Conservation (phyloP, 1,284 basidiomycete species). For the Pyrrhoderma noxium region DNA sequence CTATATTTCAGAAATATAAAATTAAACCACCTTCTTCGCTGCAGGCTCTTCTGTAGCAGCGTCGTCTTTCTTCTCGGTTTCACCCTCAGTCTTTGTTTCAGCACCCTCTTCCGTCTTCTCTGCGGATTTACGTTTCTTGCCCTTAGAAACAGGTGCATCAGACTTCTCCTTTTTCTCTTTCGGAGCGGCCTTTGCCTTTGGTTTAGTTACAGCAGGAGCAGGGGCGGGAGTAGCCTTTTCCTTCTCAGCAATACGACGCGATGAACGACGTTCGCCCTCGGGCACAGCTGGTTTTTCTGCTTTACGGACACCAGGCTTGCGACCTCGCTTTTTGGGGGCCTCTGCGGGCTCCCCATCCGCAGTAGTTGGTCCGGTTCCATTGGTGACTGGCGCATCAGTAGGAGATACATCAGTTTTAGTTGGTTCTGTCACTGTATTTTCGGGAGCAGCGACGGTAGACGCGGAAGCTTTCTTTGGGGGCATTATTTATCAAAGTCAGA, state of each 20-base stretch:
- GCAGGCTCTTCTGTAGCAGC: conserved; percentile 31
- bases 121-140: conserved; percentile 25
- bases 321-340: conserved; percentile 12
- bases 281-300: not conserved
- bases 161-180: conserved; percentile 49
- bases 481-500: conserved; percentile 4
- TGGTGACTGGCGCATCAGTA: not conserved
- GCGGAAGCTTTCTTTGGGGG: conserved; percentile 14
- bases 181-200: conserved; percentile 27
- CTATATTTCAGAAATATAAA: conserved; percentile 14
- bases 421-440: not conserved
- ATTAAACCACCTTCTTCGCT: conserved; percentile 44
- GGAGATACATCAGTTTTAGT: conserved; percentile 4
- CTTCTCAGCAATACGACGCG: conserved; percentile 25
- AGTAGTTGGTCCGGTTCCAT: conserved; percentile 36
- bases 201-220: not conserved
- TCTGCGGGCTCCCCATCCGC: conserved; percentile 28
- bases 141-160: conserved; percentile 22
- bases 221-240: conserved; percentile 42
- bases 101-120: conserved; percentile 13
- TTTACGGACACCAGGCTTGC: conserved; percentile 12
- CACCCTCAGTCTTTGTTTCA: not conserved
- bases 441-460: conserved; percentile 4
- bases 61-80: conserved; percentile 24
- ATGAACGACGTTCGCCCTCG: conserved; percentile 19